Conservation (phyloP, 2,329 filamentous ascomycete species). For the Pestalotiopsis sp. region DNA sequence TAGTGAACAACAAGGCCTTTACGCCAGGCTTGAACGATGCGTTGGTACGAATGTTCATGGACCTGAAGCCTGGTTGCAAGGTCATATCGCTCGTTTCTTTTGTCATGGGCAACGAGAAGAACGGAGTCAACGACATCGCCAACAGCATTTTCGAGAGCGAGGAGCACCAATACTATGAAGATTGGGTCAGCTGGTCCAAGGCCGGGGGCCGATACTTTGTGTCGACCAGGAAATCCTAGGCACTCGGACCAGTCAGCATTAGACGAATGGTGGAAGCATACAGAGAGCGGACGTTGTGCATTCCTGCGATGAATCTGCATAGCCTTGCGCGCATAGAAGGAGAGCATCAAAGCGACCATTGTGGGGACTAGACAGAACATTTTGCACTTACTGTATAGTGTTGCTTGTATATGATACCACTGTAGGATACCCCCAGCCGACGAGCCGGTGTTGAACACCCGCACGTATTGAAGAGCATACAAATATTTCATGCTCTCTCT, state of each 20-base stretch:
- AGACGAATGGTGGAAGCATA: not conserved
- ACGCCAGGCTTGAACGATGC: conserved; percentile 82
- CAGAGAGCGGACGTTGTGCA: not conserved
- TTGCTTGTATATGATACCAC: conserved; percentile 1
- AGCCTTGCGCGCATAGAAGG: conserved; percentile 13
- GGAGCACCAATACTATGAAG: conserved; percentile 59
- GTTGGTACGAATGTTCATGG: conserved; percentile 85
- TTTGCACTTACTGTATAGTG: conserved; percentile 4
- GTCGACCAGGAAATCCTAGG: conserved; percentile 68
- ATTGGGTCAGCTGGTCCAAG: conserved; percentile 90
- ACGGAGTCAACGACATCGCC: conserved; percentile 73
- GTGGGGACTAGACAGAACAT: not conserved
- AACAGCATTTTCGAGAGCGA: conserved; percentile 76
- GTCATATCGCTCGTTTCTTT: conserved; percentile 93
- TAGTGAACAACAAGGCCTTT: conserved; percentile 98
- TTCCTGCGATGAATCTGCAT: conserved; percentile 11
- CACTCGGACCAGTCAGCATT: not conserved
- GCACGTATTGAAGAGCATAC: not conserved
- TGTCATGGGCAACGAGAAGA: conserved; percentile 71
- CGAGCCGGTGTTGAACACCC: not conserved
- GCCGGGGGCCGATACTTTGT: conserved; percentile 85
- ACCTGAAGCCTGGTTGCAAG: conserved; percentile 86
- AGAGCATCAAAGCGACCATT: not conserved
- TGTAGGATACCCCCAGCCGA: conserved; percentile 5
- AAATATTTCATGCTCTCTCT: not conserved